Conservation (phyloP, 2,329 filamentous ascomycete genomes). For the Botrytis hyacinthi region DNA sequence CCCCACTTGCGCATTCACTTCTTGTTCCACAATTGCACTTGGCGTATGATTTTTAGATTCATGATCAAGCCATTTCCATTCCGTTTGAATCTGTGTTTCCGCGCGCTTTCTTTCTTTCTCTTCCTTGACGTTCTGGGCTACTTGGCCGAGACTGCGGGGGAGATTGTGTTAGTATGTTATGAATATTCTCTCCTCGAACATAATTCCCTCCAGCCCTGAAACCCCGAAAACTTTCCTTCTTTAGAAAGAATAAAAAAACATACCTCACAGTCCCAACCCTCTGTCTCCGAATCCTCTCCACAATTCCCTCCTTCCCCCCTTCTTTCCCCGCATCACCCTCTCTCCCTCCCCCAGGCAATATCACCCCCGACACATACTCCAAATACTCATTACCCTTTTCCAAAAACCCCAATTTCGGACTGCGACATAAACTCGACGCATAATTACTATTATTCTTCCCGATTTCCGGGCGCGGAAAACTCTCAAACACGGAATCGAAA, state of each 20-base stretch:
- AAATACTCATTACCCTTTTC: conserved; percentile 14
- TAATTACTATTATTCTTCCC: conserved; percentile 2
- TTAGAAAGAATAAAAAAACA: not conserved
- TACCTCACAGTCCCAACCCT: conserved; percentile 18
- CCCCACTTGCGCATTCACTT: not conserved
- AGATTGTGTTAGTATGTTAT: not conserved
- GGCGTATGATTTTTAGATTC: not conserved
- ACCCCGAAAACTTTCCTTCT: accelerated
- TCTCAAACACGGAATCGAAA: conserved; percentile 10
- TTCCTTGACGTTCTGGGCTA: conserved; percentile 1
- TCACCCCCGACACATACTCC: conserved; percentile 1
- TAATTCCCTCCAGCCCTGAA: no score
- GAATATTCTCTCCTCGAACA: not conserved
- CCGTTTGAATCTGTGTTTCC: not conserved
- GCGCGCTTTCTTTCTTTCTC: conserved; percentile 1
- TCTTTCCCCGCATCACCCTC: not conserved
- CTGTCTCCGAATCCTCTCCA: conserved; percentile 32
- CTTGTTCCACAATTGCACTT: not conserved
- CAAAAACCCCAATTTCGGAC: conserved; percentile 5
- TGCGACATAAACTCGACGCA: not conserved
- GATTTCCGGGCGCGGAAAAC: conserved; percentile 14
- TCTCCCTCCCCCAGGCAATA: not conserved
- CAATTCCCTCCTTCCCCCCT: conserved; percentile 24
- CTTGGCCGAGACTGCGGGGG: not conserved
- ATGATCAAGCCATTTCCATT: conserved; percentile 4